These are phyloP conservation scores for Coffea humblotiana DNA, from an alignment of 305 asterid genomes.

Conservation along the genomic window DNA sequence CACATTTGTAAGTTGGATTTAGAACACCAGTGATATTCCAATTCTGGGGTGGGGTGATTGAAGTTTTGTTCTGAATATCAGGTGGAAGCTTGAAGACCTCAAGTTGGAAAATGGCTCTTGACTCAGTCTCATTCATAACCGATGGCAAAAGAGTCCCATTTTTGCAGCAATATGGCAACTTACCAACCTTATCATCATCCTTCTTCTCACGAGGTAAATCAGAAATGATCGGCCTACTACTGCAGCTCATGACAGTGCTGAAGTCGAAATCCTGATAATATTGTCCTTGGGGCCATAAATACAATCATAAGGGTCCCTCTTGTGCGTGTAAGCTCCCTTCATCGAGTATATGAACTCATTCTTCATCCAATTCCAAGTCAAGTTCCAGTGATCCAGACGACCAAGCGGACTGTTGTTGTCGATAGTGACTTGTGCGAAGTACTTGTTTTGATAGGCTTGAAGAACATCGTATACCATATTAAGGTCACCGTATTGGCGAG, in stretches of 20 bases:
- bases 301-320: slow-evolving; percentile 66
- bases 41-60: slow-evolving; percentile 72
- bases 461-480: slow-evolving; percentile 69
- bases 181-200: slow-evolving; percentile 69
- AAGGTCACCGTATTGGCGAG: slow-evolving; percentile 60
- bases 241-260: slow-evolving; percentile 62
- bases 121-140: slow-evolving; percentile 64
- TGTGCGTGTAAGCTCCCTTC: slow-evolving; percentile 72
- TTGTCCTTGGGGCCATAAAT: slow-evolving; percentile 75
- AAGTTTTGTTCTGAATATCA: slow-evolving; percentile 60
- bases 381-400: slow-evolving; percentile 89
- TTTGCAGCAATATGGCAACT: slow-evolving; percentile 72
- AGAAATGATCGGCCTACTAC: slow-evolving; percentile 66
- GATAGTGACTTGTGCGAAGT: slow-evolving; percentile 74
- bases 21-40: slow-evolving; percentile 69
- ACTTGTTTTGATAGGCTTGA: slow-evolving; percentile 55
- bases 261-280: slow-evolving; percentile 70
- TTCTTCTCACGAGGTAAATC: slow-evolving; percentile 62
- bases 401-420: slow-evolving; percentile 79
- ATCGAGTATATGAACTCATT: slow-evolving; percentile 66
- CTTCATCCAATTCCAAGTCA: slow-evolving; percentile 89
- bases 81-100: slow-evolving; percentile 87
- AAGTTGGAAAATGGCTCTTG: slow-evolving; percentile 66
- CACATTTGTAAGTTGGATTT: slow-evolving; percentile 66
- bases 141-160: slow-evolving; percentile 62